Evolutionary conservation across 352 stramenopile species (phyloP), one percentile per base, ranked within the genome.

Genomic region (Thalassiosira hispida): DNA sequence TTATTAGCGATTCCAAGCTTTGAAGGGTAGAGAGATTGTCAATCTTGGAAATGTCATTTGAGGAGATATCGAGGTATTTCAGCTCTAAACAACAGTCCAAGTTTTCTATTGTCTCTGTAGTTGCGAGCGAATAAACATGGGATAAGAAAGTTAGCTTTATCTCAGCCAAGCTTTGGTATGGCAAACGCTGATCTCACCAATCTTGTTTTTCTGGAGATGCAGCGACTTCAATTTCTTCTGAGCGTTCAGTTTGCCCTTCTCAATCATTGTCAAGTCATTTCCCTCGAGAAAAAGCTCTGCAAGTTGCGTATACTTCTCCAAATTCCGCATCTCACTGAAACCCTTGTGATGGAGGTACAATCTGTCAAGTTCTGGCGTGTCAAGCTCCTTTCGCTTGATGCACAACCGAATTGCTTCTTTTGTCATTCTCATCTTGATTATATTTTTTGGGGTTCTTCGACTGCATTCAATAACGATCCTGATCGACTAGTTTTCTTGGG

Each of bases 281-380:
- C 86, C 94, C 81, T 97, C 94, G 35, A 97, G 93, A 90, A 91
- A 97, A 16, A 97, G 87, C 47, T 90, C 91, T 83, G 95, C 96
- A 23, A 98, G 83, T 0, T 94, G 12, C 12, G 93, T 98, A 92
- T 98, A 98, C 72, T 97, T 93, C 16, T 98, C 95, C 46, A 98
- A 86, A 69, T 98, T 98, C 52, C 96, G 79, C 76, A 98, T 97
- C 40, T 88, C 75, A 20, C 87, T 87, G 67, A 98, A 98, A 35
- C 96, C 96, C 83, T 98, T 97, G 89, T 98, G 98, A 83, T 98
- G 96, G 27, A 98, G 84, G 73, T 98, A 98, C 35, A 98, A 89
- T 67, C 97, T 97, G 83, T 98, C 95, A 76, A 98, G 93, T 73
- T 84, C 66, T 23, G 96, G 93, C 42, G 95, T 98, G 53, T 93